A percentile compares a stretch with the other conserved stretches of the same genome.
These are phyloP conservation scores for Penicillium sp. DNA, from an alignment of 2,329 filamentous ascomycete genomes.

Conservation along the genomic window DNA sequence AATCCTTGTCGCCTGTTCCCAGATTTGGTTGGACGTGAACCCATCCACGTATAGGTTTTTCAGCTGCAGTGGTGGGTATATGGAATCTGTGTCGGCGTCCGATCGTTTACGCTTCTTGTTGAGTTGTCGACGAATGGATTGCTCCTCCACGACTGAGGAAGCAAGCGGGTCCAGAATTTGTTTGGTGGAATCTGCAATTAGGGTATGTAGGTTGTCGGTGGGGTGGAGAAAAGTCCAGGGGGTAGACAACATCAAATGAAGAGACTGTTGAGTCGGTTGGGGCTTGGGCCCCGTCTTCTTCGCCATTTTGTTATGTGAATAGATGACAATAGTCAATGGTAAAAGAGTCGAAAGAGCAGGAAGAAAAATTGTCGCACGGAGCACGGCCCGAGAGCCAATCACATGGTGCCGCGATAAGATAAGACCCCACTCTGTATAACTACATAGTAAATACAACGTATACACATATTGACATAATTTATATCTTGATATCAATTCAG, in stretches of 20 bases:
- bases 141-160: constrained; percentile 69
- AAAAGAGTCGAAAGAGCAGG: constrained; percentile 2
- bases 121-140: constrained; percentile 67
- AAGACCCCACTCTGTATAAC: background rate
- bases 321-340: background rate
- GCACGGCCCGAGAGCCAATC: constrained; percentile 11
- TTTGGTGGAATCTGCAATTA: constrained; percentile 75
- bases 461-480: no score
- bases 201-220: constrained; percentile 62
- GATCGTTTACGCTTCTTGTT: constrained; percentile 74
- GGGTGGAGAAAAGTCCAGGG: constrained; percentile 80
- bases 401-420: constrained; percentile 14
- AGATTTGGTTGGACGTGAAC: constrained; percentile 85
- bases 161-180: constrained; percentile 77
- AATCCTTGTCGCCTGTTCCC: constrained; percentile 87
- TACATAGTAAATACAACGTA: no score
- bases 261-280: constrained; percentile 2
- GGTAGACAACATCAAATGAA: constrained; percentile 52
- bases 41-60: constrained; percentile 83
- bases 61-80: constrained; percentile 65
- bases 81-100: constrained; percentile 48
- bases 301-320: constrained; percentile 13
- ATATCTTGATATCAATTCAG: no score
- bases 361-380: constrained; percentile 25
- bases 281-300: constrained; percentile 7